Percentiles rank a stretch among this genome's conserved stretches.
These are phyloP conservation scores for Ambrosiella cleistominuta DNA, from an alignment of 2,329 filamentous ascomycete genomes.

Conservation along the genomic window DNA sequence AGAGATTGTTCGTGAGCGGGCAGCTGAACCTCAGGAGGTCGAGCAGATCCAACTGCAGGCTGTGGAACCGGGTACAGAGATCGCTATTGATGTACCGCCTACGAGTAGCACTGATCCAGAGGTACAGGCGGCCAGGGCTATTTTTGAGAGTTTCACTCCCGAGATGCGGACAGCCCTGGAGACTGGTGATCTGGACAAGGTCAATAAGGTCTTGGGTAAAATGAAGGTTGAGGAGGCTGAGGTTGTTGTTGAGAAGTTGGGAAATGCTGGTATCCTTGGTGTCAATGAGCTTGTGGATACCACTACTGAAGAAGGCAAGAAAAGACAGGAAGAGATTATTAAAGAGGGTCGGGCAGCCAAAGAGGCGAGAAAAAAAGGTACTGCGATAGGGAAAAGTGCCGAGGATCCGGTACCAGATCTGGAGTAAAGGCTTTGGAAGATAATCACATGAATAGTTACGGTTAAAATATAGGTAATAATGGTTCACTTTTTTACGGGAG, in stretches of 20 bases:
- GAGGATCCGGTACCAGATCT: slow-evolving; percentile 10
- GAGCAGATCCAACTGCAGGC: slow-evolving; percentile 97
- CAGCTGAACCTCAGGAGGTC: slow-evolving; percentile 36
- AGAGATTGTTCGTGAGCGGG: slow-evolving; percentile 46
- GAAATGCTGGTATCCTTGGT: slow-evolving; percentile 75
- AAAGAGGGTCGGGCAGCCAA: slow-evolving; percentile 23
- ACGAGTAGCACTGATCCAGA: slow-evolving; percentile 48
- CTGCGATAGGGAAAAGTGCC: background rate
- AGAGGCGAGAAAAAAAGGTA: slow-evolving; percentile 7
- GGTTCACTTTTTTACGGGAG: no score
- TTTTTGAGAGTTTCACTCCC: slow-evolving; percentile 71
- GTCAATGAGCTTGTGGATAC: slow-evolving; percentile 87
- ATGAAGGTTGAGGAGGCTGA: slow-evolving; percentile 83
- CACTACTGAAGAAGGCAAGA: slow-evolving; percentile 71
- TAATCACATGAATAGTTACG: background rate
- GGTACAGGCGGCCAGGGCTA: slow-evolving; percentile 44
- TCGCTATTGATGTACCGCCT: slow-evolving; percentile 70
- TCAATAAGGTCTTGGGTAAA: slow-evolving; percentile 48
- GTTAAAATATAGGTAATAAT: background rate
- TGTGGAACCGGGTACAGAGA: slow-evolving; percentile 80
- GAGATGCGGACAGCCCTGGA: slow-evolving; percentile 70
- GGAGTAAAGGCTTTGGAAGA: slow-evolving; percentile 7
- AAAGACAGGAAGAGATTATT: slow-evolving; percentile 60
- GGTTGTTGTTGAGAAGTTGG: slow-evolving; percentile 61
- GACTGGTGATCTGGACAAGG: slow-evolving; percentile 62